Evolutionary conservation across 2,329 filamentous ascomycete genomes (phyloP), one percentile per base, ranked within the genome.

Genomic region (Stagonosporopsis cucurbitacearum): DNA sequence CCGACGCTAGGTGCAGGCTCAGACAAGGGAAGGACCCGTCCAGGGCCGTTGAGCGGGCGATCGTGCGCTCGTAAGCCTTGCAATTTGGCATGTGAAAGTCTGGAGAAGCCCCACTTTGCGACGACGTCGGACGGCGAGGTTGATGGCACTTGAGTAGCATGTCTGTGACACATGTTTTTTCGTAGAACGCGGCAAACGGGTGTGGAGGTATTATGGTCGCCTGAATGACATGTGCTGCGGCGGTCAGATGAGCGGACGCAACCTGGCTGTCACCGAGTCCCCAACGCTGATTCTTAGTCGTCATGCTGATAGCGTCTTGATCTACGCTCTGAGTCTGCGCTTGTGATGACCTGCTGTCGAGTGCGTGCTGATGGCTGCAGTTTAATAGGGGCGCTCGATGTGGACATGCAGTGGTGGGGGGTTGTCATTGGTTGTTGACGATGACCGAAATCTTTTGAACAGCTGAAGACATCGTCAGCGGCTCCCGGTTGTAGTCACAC

Each of bases 51-150:
- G 25, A 26, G 35, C 35, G 51, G 49, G 62, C 63, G 57, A 64
- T 62, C 57, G 41, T 47, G 48, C 47, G 36, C 23, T 37, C 51
- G 47, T 48, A 55, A 56, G 59, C 58, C 56, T 28, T 26, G 43
- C 36, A 35, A 50, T 52, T 45, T 63, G 58, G 36, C 63, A 66
- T 63, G 62, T 66, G 63, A 66, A 64, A 64, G 62, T 60, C 58
- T 64, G 62, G 62, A 63, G 62, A 55, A 58, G 40, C 51, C 51
- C 58, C 58, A 58, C 54, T 50, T 47, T 26, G 28, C n/a, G 33
- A 50, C 56, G 50, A 59, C 56, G 19, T 50, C 47, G 33, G 37
- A 25, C 39, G 44, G 48, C 26, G 42, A 19, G 13, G 4, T 32
- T 26, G 23, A 13, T 8, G 7, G 32, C 8, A n/a, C n/a, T 37